Evolutionary conservation across 2,329 filamentous ascomycete species (phyloP).

Genomic region (Cercospora zeae-maydis): DNA sequence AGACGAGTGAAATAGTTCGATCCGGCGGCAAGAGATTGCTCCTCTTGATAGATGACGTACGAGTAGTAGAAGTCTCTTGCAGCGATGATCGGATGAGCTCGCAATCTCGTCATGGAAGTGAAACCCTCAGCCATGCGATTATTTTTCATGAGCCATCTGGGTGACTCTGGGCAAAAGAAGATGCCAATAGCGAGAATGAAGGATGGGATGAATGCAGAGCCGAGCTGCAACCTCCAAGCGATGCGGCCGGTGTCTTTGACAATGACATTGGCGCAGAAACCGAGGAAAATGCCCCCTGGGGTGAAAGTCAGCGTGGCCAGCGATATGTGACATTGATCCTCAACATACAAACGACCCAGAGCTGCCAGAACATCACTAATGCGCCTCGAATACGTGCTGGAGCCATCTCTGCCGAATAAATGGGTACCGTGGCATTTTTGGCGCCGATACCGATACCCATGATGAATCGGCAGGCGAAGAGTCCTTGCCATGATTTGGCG

Average conservation of each 20-base stretch:
- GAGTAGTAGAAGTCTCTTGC: slow-evolving; percentile 56
- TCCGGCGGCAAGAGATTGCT: slow-evolving; percentile 37
- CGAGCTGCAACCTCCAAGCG: slow-evolving; percentile 66
- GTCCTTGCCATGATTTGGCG: slow-evolving; percentile 57
- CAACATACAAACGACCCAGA: no score
- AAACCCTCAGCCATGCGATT: slow-evolving; percentile 47
- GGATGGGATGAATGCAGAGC: slow-evolving; percentile 55
- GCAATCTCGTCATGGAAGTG: slow-evolving; percentile 47
- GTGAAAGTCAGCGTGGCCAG: no score
- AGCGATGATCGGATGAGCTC: slow-evolving; percentile 52
- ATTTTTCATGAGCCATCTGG: slow-evolving; percentile 51
- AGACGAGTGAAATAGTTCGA: slow-evolving; percentile 44
- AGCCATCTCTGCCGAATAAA: slow-evolving; percentile 46
- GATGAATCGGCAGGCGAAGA: slow-evolving; percentile 63
- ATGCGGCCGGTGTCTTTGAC: slow-evolving; percentile 57
- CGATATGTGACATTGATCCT: slow-evolving; percentile 38
- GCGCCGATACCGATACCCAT: slow-evolving; percentile 58
- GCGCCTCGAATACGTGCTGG: slow-evolving; percentile 54
- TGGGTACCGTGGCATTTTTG: slow-evolving; percentile 47
- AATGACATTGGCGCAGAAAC: slow-evolving; percentile 62
- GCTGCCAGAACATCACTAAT: slow-evolving; percentile 79
- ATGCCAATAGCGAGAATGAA: slow-evolving; percentile 36
- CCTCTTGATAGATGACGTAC: slow-evolving; percentile 37
- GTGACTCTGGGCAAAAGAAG: slow-evolving; percentile 43
- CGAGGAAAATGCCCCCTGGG: slow-evolving; percentile 59